These are phyloP conservation scores for Cladosporium sp. DNA, from an alignment of 2,329 filamentous ascomycete species.

Conservation along the genomic window DNA sequence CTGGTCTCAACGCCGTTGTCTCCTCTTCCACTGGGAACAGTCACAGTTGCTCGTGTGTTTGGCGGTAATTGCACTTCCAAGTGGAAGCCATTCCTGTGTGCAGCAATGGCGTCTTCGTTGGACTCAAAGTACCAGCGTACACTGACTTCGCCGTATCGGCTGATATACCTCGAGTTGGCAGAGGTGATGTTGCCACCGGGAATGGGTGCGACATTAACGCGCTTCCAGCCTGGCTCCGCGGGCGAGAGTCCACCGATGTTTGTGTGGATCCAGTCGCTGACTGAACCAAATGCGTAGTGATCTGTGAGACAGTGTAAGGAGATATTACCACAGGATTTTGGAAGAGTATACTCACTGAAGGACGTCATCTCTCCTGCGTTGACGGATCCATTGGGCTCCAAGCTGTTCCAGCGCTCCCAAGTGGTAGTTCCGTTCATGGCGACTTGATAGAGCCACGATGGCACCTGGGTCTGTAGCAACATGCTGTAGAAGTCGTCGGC, in stretches of 20 bases:
- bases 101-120: constrained; percentile 6
- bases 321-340: constrained; percentile 23
- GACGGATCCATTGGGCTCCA: constrained; percentile 46
- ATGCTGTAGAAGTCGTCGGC: constrained; percentile 45
- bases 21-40: background rate
- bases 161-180: constrained; percentile 6
- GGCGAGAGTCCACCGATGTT: constrained; percentile 11
- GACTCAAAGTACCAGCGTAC: constrained; percentile 7
- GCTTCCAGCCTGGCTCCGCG: constrained; percentile 12
- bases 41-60: constrained; percentile 3
- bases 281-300: constrained; percentile 53
- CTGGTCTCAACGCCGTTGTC: background rate
- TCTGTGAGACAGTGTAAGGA: constrained; percentile 24
- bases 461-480: constrained; percentile 48
- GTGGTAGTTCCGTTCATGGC: constrained; percentile 50
- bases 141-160: background rate
- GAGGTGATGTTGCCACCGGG: constrained; percentile 11
- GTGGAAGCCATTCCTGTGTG: constrained; percentile 14
- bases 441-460: constrained; percentile 53
- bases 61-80: constrained; percentile 3
- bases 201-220: background rate
- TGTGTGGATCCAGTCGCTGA: constrained; percentile 50
- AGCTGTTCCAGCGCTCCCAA: constrained; percentile 55
- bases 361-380: constrained; percentile 53
- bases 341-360: constrained; percentile 33